phyloP scores from a whole-genome alignment of 345 rosid genomes.

The Acer yangbiense region DNA sequence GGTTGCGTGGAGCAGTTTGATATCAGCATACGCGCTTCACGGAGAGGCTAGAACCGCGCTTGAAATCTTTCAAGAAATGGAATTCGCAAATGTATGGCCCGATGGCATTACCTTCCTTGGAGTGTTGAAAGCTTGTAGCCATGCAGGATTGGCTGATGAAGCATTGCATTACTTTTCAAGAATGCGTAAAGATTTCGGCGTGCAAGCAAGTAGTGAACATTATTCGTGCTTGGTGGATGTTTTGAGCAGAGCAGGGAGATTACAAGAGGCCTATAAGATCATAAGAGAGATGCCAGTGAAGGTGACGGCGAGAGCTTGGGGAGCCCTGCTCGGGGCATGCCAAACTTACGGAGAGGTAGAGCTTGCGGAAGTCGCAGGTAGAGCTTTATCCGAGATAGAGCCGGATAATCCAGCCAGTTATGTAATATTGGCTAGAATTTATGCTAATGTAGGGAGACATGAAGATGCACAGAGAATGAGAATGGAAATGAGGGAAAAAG shows the following conservation, averaged over 20 bases:
- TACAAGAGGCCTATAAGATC: slow-evolving; percentile 54
- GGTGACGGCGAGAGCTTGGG: slow-evolving; percentile 65
- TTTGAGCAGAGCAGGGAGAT: slow-evolving; percentile 59
- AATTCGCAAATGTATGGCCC: slow-evolving; percentile 46
- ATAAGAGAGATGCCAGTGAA: slow-evolving; percentile 49
- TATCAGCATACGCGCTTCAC: slow-evolving; percentile 64
- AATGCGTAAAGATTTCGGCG: slow-evolving; percentile 41
- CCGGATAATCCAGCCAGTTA: slow-evolving; percentile 63
- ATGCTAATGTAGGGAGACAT: slow-evolving; percentile 53
- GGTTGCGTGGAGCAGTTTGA: slow-evolving; percentile 71
- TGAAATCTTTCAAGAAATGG: slow-evolving; percentile 56
- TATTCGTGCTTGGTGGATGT: slow-evolving; percentile 69
- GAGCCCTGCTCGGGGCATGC: slow-evolving; percentile 67
- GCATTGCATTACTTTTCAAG: slow-evolving; percentile 42
- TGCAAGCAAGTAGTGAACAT: slow-evolving; percentile 52
- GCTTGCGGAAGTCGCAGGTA: slow-evolving; percentile 62
- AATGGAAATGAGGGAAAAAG: slow-evolving; percentile 53
- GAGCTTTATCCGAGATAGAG: slow-evolving; percentile 53
- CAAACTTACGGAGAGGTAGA: slow-evolving; percentile 57
- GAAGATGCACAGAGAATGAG: slow-evolving; percentile 62
- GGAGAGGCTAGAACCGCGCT: slow-evolving; percentile 58
- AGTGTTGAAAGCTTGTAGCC: slow-evolving; percentile 68
- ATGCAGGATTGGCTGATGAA: slow-evolving; percentile 64
- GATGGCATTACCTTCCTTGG: slow-evolving; percentile 61
- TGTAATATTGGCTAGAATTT: slow-evolving; percentile 50